phyloP scores from a whole-genome alignment of 768 basidiomycete genomes.

The Leccinum disarticulatum region DNA sequence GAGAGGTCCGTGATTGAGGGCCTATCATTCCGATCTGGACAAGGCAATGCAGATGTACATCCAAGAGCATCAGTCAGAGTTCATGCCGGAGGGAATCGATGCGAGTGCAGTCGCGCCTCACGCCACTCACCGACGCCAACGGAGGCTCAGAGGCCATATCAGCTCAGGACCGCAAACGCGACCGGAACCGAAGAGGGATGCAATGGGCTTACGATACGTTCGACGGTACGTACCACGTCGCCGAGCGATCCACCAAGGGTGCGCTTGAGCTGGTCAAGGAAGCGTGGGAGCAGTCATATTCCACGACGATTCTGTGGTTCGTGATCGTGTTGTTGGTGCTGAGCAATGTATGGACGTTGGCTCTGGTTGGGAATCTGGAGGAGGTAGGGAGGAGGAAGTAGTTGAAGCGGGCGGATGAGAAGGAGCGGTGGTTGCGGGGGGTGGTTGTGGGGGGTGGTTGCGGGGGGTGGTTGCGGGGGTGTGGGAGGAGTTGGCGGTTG shows the following conservation, averaged over 20 bases:
- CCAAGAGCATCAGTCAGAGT: conserved; percentile 84
- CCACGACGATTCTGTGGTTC: conserved; percentile 69
- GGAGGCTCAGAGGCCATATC: conserved; percentile 12
- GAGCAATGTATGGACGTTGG: conserved; percentile 72
- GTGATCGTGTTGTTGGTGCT: conserved; percentile 71
- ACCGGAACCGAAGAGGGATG: conserved; percentile 67
- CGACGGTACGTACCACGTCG: conserved; percentile 73
- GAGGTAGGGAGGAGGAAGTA: conserved; percentile 46
- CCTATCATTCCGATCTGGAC: conserved; percentile 81
- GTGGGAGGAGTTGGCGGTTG: conserved; percentile 65
- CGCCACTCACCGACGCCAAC: conserved; percentile 18
- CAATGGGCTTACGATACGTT: conserved; percentile 92
- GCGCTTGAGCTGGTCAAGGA: conserved; percentile 78
- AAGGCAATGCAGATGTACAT: conserved; percentile 87
- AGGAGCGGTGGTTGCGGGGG: conserved; percentile 73
- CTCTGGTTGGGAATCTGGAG: conserved; percentile 47
- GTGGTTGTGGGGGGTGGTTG: conserved; percentile 75
- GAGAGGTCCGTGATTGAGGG: conserved; percentile 86
- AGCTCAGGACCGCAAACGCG: conserved; percentile 49
- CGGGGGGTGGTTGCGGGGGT: conserved; percentile 69
- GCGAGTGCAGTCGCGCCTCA: conserved; percentile 49
- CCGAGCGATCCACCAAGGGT: conserved; percentile 62
- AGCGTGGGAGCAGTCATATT: conserved; percentile 75
- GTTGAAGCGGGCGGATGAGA: conserved; percentile 57
- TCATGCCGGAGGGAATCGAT: conserved; percentile 80